phyloP scores from a whole-genome alignment of 371 early-diverging fungal genomes.

The Apophysomyces elegans region DNA sequence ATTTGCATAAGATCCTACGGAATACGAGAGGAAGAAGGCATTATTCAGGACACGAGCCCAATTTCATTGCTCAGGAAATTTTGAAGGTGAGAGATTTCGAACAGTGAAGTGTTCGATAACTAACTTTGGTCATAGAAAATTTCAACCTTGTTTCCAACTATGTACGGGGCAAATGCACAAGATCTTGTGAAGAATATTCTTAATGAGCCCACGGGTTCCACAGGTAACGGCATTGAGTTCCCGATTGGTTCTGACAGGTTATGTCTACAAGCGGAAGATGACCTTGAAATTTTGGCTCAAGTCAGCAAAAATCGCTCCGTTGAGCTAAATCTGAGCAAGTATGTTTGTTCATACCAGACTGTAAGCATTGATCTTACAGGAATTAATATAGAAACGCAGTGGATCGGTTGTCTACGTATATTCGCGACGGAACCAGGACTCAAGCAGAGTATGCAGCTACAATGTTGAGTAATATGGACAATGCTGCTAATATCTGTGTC shows the following conservation, averaged over 20 bases:
- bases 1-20: slow-evolving; percentile 26
- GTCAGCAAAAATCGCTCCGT: slow-evolving; percentile 61
- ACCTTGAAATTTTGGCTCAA: slow-evolving; percentile 66
- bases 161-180: slow-evolving; percentile 19
- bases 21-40: slow-evolving; percentile 21
- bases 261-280: slow-evolving; percentile 47
- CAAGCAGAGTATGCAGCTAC: slow-evolving; percentile 69
- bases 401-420: slow-evolving; percentile 45
- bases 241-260: background rate
- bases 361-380: background rate
- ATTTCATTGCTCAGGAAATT: slow-evolving; percentile 29
- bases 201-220: slow-evolving; percentile 4
- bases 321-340: slow-evolving; percentile 44
- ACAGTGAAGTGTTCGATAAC: background rate
- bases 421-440: slow-evolving; percentile 46
- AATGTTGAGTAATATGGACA: slow-evolving; percentile 56
- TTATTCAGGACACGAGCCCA: slow-evolving; percentile 17
- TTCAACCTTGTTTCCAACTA: slow-evolving; percentile 19
- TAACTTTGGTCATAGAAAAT: slow-evolving; percentile 21
- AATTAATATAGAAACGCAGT: background rate
- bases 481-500: slow-evolving; percentile 23
- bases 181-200: slow-evolving; percentile 12
- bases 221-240: slow-evolving; percentile 1
- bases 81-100: slow-evolving; percentile 23
- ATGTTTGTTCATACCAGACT: background rate